Evolutionary conservation across 306 rosid genomes (phyloP).

Genomic region (Vigna reflexopilosa): DNA sequence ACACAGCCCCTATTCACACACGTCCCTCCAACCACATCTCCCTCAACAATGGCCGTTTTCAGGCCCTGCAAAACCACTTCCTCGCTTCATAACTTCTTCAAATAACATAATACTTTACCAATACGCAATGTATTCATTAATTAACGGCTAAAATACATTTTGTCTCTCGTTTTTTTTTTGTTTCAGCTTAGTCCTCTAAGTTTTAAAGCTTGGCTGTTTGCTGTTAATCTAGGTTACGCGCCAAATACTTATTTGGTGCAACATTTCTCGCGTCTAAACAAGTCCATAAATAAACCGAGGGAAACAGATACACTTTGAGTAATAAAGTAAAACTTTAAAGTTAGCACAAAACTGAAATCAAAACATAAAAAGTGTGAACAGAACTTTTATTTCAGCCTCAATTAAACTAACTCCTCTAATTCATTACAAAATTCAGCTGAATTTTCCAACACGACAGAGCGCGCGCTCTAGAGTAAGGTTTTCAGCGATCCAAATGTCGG

Average conservation of each 20-base stretch:
- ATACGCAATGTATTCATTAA: neutral
- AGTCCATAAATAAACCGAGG: no score
- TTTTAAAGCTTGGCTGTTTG: no score
- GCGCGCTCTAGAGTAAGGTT: neutral
- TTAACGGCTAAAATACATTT: neutral
- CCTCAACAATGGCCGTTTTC: constrained; percentile 86
- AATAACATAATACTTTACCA: constrained; percentile 23
- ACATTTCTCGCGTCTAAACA: no score
- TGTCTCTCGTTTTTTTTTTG: no score
- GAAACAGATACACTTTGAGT: no score
- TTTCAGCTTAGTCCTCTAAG: no score
- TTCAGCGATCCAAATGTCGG: neutral
- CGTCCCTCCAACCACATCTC: constrained; percentile 87
- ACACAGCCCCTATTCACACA: constrained; percentile 91
- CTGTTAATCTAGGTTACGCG: no score
- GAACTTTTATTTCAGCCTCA: no score
- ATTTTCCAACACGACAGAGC: neutral
- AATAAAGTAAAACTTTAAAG: no score
- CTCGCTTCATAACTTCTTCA: constrained; percentile 30
- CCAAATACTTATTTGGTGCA: no score
- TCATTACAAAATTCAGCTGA: constrained; percentile 12
- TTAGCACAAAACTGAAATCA: no score
- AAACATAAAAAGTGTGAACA: no score
- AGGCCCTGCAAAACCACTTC: constrained; percentile 61
- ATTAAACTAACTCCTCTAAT: neutral